Conservation (phyloP, 371 early-diverging fungal species). For the Rhizomucor miehei region DNA sequence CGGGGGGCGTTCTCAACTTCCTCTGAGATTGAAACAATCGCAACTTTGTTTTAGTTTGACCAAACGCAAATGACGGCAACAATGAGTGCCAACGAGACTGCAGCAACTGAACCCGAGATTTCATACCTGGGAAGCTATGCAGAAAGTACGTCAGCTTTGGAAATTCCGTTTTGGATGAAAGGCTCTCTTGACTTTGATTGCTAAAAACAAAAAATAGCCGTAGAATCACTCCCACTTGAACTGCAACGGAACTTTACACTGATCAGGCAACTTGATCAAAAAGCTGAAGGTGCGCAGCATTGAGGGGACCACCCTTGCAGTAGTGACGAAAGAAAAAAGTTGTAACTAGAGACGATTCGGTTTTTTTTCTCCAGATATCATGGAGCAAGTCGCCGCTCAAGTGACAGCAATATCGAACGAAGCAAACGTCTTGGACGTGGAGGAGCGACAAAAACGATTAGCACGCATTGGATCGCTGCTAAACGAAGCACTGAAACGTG, state of each 20-base stretch:
- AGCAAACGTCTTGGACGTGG: slow-evolving; percentile 28
- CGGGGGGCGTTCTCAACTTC: too few species aligned
- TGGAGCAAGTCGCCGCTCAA: slow-evolving; percentile 55
- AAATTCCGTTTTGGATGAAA: not conserved
- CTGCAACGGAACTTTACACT: slow-evolving; percentile 87
- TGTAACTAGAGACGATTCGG: too few species aligned
- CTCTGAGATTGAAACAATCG: too few species aligned
- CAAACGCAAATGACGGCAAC: not conserved
- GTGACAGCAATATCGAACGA: slow-evolving; percentile 37
- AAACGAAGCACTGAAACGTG: slow-evolving; percentile 75
- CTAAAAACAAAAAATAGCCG: slow-evolving; percentile 49
- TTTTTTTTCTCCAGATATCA: too few species aligned
- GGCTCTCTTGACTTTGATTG: not conserved
- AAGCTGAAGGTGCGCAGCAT: slow-evolving; percentile 61
- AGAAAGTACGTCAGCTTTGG: slow-evolving; percentile 57
- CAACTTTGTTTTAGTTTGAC: too few species aligned
- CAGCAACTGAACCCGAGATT: slow-evolving; percentile 21
- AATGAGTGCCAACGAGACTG: not conserved
- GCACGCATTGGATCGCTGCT: slow-evolving; percentile 58
- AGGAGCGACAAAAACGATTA: slow-evolving; percentile 59
- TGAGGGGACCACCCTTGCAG: not conserved
- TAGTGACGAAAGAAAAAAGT: too few species aligned
- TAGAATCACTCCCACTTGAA: slow-evolving; percentile 87
- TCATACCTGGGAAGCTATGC: slow-evolving; percentile 75
- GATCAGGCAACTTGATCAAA: slow-evolving; percentile 88